Conservation (phyloP, 345 rosid genomes). For the Eucalyptus guilfoylei region DNA sequence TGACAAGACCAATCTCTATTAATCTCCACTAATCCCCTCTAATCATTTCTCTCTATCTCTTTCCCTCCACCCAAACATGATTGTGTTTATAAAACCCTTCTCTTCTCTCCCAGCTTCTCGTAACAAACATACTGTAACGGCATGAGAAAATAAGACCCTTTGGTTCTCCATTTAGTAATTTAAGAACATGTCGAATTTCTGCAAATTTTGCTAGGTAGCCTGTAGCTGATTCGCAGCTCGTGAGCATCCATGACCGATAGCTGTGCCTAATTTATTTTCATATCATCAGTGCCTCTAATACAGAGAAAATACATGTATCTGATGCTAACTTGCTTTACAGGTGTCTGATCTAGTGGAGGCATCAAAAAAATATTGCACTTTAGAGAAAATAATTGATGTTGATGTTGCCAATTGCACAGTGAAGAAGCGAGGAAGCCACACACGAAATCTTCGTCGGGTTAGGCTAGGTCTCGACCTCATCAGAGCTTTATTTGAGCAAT, state of each 20-base stretch:
- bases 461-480: constrained; percentile 7
- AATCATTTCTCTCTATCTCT: background rate
- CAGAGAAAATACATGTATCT: background rate
- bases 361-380: background rate
- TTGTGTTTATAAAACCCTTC: background rate
- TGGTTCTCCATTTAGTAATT: background rate
- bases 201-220: background rate
- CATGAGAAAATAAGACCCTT: background rate
- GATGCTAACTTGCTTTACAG: background rate
- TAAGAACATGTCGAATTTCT: background rate
- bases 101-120: background rate
- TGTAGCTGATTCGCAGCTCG: background rate
- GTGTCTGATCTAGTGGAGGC: background rate
- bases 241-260: background rate
- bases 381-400: background rate
- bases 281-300: background rate
- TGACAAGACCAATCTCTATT: background rate
- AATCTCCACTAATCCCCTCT: background rate
- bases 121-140: background rate
- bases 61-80: background rate
- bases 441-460: constrained; percentile 4
- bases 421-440: constrained; percentile 2
- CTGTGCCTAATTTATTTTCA: background rate
- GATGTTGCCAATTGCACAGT: background rate
- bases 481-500: constrained; percentile 5